Evolutionary conservation across 306 rosid species (phyloP).

Genomic region (Neltuma alba): DNA sequence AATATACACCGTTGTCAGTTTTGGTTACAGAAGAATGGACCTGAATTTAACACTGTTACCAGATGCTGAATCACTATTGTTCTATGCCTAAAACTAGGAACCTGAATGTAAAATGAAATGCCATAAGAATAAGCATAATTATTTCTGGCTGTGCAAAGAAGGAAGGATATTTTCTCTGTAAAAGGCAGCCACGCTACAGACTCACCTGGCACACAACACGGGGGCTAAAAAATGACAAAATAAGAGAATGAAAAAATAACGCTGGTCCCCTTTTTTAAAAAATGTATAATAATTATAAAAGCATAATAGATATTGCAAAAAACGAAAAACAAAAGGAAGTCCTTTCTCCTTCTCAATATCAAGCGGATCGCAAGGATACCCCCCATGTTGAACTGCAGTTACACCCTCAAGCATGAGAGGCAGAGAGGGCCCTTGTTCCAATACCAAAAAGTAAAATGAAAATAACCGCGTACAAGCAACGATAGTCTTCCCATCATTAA

Average conservation of each 20-base stretch:
- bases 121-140: neutral
- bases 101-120: conserved; percentile 17
- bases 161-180: neutral
- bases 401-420: conserved; percentile 15
- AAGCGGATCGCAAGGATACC: neutral
- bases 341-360: neutral
- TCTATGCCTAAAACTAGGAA: conserved; percentile 5
- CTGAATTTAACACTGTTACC: neutral
- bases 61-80: neutral
- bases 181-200: neutral
- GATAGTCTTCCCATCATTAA: neutral
- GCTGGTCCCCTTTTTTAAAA: neutral
- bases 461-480: conserved; percentile 16
- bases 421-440: neutral
- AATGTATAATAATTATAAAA: neutral
- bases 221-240: no score
- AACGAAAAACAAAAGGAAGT: neutral
- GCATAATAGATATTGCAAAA: neutral
- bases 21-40: conserved; percentile 5
- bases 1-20: conserved; percentile 21
- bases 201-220: neutral
- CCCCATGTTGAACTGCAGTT: conserved; percentile 1
- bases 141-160: neutral
- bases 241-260: neutral
- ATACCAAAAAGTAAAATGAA: neutral